Base-by-base conservation (phyloP, 352 stramenopile species). In the Pythium rishiriense region DNA sequence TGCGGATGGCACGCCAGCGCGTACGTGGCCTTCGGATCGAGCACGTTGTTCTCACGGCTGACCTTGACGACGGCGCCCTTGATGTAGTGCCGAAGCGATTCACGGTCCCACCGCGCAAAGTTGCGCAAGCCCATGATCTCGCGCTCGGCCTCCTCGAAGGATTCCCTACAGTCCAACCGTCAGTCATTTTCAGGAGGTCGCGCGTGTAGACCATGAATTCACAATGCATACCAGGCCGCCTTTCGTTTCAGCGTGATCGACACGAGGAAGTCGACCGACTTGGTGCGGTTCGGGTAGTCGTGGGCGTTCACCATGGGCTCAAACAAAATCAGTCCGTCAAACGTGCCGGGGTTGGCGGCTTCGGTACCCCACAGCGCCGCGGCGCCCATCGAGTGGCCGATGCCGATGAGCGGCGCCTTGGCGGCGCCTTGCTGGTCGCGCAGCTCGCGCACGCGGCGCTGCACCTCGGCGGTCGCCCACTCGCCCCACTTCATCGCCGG, bases 311-410 rank as follows among this genome's bases (percentile, higher is more conserved):
- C 73, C 25, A 62, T 64, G 11, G 78, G 75, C 51, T 87, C 78
- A 48, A 87, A 87, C 24, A 84, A 52, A 26, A 83, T 58, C 1
- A 86, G 62, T 0, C 64, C 70, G 26, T 79, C 65, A 37, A 85
- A 85, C 31, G 72, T 81, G 10, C 74, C 77, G 0, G 77, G 73
- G 28, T 55, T 69, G 11, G 15, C 54, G 25, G 67, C 49, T 51
- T 83, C 75, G 15, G 58, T 47, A 9, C 49, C 54, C 74, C 70
- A 83, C 21, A 82, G 52, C 4, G 67, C 63, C 8, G 67, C 63
- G 0, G 69, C 74, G 4, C 74, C 77, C 65, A 86, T 72, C 1
- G 77, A 86, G 19, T 86, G 77, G 31, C 77, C 77, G 35, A 89
- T 76, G 0, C 80, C 80, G 43, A 87, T 76, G 22, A 89, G 49